These are phyloP conservation scores for Sporothrix phasma DNA, from an alignment of 2,329 filamentous ascomycete genomes.

Conservation along the genomic window DNA sequence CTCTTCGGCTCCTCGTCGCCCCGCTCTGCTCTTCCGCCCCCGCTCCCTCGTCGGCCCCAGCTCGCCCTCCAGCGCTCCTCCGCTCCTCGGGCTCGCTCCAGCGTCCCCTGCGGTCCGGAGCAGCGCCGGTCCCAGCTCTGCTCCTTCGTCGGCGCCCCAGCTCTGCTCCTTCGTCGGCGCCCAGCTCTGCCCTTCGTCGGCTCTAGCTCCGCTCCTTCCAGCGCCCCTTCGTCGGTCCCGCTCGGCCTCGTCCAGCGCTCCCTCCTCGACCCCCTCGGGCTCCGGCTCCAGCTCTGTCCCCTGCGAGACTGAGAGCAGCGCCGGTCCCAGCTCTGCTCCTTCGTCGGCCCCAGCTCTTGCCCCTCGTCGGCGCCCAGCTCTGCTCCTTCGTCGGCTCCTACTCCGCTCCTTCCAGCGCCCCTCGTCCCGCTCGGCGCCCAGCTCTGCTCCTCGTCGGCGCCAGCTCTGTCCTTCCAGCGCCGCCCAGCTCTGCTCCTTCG, in stretches of 20 bases:
- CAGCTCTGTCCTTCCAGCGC: too few species aligned
- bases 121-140: conserved; percentile 3
- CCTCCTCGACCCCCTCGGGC: neutral
- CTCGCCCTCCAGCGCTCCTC: neutral
- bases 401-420: neutral
- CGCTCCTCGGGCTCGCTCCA: too few species aligned
- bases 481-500: neutral
- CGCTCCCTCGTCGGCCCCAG: neutral
- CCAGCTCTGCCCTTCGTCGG: neutral
- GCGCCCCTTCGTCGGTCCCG: conserved; percentile 10
- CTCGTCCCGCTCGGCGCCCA: neutral
- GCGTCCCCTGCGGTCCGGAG: neutral
- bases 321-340: neutral
- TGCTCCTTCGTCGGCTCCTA: neutral
- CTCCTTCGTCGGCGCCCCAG: too few species aligned
- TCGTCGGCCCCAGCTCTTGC: neutral
- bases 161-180: neutral
- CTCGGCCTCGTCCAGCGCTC: conserved; percentile 13
- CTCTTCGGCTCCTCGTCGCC: neutral
- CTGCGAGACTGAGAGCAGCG: too few species aligned
- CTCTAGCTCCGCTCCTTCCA: conserved; percentile 12
- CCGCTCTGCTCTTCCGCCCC: neutral
- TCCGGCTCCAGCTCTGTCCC: neutral
- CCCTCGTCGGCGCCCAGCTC: neutral
- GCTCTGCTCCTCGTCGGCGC: neutral